Evolutionary conservation across 352 stramenopile genomes (phyloP), one percentile per base, ranked within the genome.

Genomic region (Globisporangium mamillatum): DNA sequence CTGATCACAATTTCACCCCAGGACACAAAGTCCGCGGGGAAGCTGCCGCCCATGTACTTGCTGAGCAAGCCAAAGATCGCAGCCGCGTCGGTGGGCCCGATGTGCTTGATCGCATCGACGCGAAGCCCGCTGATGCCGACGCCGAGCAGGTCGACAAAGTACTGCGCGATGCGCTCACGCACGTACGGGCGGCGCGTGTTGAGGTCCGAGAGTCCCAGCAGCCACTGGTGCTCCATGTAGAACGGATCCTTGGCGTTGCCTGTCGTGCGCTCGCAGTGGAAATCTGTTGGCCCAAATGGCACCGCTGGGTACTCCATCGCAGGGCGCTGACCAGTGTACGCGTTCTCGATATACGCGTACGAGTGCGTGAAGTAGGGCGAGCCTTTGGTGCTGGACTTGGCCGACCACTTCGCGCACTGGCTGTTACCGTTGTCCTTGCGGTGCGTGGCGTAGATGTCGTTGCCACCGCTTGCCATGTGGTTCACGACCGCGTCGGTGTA

Each of bases 71-170:
- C 80, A 22, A 82, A 81, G 61, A 91, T 91, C 3, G 71, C 77
- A 1, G 74, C 79, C 2, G 77, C 61, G 60, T 90, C 81, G 4
- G 67, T 66, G 12, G 83, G 83, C 18, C 67, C 60, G 53, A 91
- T 88, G 62, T 90, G 83, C 73, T 91, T 91, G 16, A 79, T 71
- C 3, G 83, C 83, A 32, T 91, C 83, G 16, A 91, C 72, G 24
- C 83, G 78, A 63, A 90, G 81, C 10, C 82, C 83, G 20, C 75
- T 86, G 66, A 91, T 84, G 29, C 83, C 82, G 53, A 91, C 84
- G 3, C 80, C 80, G 3, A 91, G 63, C 4, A 91, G 64, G 38
- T 91, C 83, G 20, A 88, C 80, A 60, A 91, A 84, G 72, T 90
- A 90, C 52, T 87, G 79, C 3, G 82, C 83, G 22, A 91, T 91